phyloP scores from a whole-genome alignment of 352 stramenopile genomes.

The Globisporangium orthogonon region DNA sequence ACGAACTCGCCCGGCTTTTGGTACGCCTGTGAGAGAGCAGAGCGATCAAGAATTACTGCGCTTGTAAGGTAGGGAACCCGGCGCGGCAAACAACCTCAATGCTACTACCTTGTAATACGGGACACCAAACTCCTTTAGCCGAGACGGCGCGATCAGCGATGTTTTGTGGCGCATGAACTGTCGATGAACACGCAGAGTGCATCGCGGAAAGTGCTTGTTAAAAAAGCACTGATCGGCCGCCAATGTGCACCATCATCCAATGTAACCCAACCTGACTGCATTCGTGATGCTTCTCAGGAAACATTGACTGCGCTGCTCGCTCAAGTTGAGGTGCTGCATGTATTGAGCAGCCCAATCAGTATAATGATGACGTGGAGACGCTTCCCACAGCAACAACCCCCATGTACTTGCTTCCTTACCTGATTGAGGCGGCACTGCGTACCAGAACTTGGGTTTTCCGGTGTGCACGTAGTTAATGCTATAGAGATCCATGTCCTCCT shows the following conservation, averaged over 20 bases:
- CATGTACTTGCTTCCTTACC: constrained; percentile 18
- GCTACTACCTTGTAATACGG: constrained; percentile 53
- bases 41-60: neutral
- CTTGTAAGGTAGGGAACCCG: too few species aligned
- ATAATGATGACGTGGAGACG: neutral
- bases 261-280: constrained; percentile 52
- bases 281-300: constrained; percentile 78
- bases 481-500: constrained; percentile 93
- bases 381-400: too few species aligned
- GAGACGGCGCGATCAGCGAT: constrained; percentile 80
- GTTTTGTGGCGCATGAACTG: constrained; percentile 94
- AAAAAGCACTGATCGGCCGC: too few species aligned
- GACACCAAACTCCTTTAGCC: constrained; percentile 80
- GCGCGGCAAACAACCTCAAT: too few species aligned
- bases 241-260: too few species aligned
- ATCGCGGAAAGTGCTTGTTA: neutral
- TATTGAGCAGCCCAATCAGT: neutral
- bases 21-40: constrained; percentile 27
- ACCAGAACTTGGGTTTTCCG: constrained; percentile 92
- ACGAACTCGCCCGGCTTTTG: constrained; percentile 89
- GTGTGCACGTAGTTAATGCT: constrained; percentile 93
- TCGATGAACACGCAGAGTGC: neutral
- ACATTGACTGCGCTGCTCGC: constrained; percentile 76
- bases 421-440: constrained; percentile 74
- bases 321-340: constrained; percentile 65